Conservation (phyloP, 2,329 filamentous ascomycete genomes). For the Ophiognomonia clavigignenti-juglandacearum region DNA sequence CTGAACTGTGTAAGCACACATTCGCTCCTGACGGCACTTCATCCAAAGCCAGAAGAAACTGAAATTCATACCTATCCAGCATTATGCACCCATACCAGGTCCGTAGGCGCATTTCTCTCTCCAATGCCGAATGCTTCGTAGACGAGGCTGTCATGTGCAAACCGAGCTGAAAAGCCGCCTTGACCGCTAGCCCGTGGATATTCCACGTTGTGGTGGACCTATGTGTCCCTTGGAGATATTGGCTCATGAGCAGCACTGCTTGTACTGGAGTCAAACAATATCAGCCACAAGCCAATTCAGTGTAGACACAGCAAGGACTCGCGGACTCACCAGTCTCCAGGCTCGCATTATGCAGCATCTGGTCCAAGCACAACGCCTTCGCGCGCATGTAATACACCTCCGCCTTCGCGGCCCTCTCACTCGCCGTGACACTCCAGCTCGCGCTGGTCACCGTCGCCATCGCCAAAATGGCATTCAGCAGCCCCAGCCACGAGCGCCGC, state of each 20-base stretch:
- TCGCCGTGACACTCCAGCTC: slow-evolving; percentile 22
- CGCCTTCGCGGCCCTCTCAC: slow-evolving; percentile 33
- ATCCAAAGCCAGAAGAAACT: neutral
- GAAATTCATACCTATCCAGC: slow-evolving; percentile 35
- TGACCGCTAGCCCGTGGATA: slow-evolving; percentile 47
- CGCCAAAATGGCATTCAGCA: slow-evolving; percentile 46
- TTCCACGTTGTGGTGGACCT: slow-evolving; percentile 50
- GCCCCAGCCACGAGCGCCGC: slow-evolving; percentile 43
- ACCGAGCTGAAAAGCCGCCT: slow-evolving; percentile 45
- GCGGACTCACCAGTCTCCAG: slow-evolving; percentile 35
- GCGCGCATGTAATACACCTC: slow-evolving; percentile 42
- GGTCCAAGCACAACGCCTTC: slow-evolving; percentile 35
- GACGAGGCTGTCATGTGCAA: slow-evolving; percentile 39
- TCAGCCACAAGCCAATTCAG: neutral
- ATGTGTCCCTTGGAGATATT: slow-evolving; percentile 50
- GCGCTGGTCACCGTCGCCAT: slow-evolving; percentile 36
- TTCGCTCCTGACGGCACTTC: neutral
- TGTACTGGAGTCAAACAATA: slow-evolving; percentile 32
- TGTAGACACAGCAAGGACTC: neutral
- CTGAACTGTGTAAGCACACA: too few relatives aligned
- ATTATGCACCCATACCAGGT: slow-evolving; percentile 46
- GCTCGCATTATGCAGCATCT: slow-evolving; percentile 35
- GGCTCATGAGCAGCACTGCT: slow-evolving; percentile 41
- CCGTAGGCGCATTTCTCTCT: slow-evolving; percentile 42
- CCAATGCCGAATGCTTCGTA: slow-evolving; percentile 30